Base-by-base conservation (phyloP, 1,284 basidiomycete genomes). In the Microbotryomycetes sp. region DNA sequence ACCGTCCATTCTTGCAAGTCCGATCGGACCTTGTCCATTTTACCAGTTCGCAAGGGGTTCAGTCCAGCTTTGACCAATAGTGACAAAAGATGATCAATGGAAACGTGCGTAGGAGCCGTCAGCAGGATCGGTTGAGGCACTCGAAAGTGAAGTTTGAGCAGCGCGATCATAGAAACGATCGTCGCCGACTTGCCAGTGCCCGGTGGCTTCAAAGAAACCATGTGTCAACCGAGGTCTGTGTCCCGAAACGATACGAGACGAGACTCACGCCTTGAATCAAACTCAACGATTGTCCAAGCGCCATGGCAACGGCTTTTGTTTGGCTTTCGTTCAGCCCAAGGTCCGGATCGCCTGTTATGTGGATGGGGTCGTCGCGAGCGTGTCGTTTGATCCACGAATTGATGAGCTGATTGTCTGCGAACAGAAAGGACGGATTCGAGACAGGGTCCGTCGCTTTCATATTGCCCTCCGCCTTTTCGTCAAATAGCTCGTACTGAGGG, bases 171-270 rank as follows among this genome's bases (percentile, higher is more conserved):
- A 72, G 92, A 86, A 30, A 93, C 85, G 54, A 97, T 91, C 0
- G 92, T 94, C 71, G 87, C 85, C 1, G 91, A 94, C 76, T 97
- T 97, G 51, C 92, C 91, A 0, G 92, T 97, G n/a, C 92, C 92
- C 5, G 92, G 92, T 24, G 92, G 92, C 86, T 90, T 67, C 16
- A 11, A 16, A 60, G 57, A 56, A 30, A 26, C 53, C 31, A 41
- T 41, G 35, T 45, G 56, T 52, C 58, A 52, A 60, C 29, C 29
- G 57, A 15, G 24, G 48, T 60, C 54, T 55, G 45, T 11, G 46
- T 45, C 18, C 56, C 50, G 54, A 11, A 45, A 41, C 24, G 47
- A 50, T 50, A 23, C 64, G 55, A 35, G 28, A 47, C 30, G 23
- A 65, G 23, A 78, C 85, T 73, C 74, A 90, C 89, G 16, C 92